Evolutionary conservation across 768 basidiomycete genomes (phyloP), one percentile per base, ranked within the genome.

Genomic region (Rhodotorula babjevae): DNA sequence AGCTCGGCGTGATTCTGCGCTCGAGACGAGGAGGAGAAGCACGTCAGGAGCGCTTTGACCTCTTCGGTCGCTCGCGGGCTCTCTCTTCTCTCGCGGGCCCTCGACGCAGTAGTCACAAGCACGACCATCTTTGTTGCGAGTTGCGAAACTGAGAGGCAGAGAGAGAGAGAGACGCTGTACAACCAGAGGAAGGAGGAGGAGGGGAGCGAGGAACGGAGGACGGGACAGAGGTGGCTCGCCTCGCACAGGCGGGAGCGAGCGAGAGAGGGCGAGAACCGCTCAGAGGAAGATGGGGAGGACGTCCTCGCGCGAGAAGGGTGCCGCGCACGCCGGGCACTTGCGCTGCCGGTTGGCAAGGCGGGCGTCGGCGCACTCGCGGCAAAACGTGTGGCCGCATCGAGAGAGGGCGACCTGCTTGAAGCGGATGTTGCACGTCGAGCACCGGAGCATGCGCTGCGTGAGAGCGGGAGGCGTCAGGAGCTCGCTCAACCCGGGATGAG

Each of bases 301-400:
- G 73, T 98, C 93, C 61, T 88, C 88, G 76, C 88, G 87, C 10
- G 89, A 88, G 82, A 98, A 98, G 2, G 85, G 81, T 46, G 89
- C 78, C 73, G 89, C 89, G 80, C 94, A 98, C 12, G 89, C 88
- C 33, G 93, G 93, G 82, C 94, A 98, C 80, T 94, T 94, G 40
- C 94, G 88, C 80, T 96, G 93, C 69, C 94, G 87, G 25, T 90
- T 93, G 40, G 89, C 82, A 76, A 97, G 85, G 55, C 95, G 89
- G n/a, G 88, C 84, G 73, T 96, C 93, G 47, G 97, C 85, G 79
- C 96, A 66, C 42, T 82, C 77, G 42, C 79, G 80, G 78, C 82
- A 83, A 66, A 79, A 77, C 6, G 63, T 53, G 65, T 77, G 73
- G 16, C 68, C 72, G 57, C 73, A 78, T 19, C 68, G 65, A 15